These are phyloP conservation scores for Brachypodium distachyon DNA, from an alignment of 202 grass and related monocot species.

Conservation along the genomic window DNA sequence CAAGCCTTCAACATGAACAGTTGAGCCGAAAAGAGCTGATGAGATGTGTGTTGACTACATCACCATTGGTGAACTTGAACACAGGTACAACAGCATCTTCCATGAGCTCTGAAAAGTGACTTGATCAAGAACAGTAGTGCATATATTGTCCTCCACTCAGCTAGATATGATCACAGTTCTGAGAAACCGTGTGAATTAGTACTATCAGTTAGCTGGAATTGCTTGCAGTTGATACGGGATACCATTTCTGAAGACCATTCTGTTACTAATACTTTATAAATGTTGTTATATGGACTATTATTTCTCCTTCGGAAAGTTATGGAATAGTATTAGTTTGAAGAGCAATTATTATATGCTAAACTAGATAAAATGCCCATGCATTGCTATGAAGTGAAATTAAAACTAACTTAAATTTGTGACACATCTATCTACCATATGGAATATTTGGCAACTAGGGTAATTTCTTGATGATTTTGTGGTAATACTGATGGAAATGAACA, in stretches of 20 bases:
- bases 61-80: slow-evolving; percentile 6
- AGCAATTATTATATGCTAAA: background rate
- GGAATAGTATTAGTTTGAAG: background rate
- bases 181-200: slow-evolving; percentile 7
- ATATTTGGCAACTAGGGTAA: too few relatives aligned
- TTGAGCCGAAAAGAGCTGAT: slow-evolving; percentile 17
- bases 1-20: background rate
- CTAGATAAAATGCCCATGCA: too few relatives aligned
- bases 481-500: too few relatives aligned
- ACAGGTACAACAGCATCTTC: slow-evolving; percentile 10
- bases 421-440: too few relatives aligned
- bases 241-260: background rate
- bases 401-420: too few relatives aligned
- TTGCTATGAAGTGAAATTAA: too few relatives aligned
- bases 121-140: slow-evolving; percentile 36
- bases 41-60: slow-evolving; percentile 16
- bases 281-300: too few relatives aligned
- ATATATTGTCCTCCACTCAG: slow-evolving; percentile 28
- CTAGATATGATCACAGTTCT: background rate
- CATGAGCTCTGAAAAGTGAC: background rate
- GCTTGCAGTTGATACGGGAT: background rate
- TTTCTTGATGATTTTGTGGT: background rate
- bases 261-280: background rate
- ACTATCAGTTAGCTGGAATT: background rate
- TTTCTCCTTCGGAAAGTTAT: too few relatives aligned